A percentile compares a stretch with the other conserved stretches of the same genome.
Conservation (phyloP, 495 filamentous ascomycete species). For the Neurospora tetraspora region DNA sequence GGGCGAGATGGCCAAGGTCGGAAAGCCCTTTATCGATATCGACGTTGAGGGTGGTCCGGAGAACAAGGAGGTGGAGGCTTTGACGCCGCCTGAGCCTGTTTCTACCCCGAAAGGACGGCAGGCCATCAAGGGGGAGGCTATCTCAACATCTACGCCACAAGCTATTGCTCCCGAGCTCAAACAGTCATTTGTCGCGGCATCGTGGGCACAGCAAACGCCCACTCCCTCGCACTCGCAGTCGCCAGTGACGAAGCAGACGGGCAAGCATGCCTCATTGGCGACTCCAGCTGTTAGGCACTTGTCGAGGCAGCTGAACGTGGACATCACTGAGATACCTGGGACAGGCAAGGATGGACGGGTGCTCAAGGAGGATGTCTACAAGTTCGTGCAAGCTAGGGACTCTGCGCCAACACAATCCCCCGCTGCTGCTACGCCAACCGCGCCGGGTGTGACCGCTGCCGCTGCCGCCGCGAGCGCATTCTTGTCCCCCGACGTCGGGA, state of each 20-base stretch:
- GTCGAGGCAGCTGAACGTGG: conserved; percentile 62
- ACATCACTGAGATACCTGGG: conserved; percentile 67
- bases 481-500: conserved; percentile 5
- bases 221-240: conserved; percentile 4
- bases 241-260: conserved; percentile 13
- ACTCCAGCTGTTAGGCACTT: conserved; percentile 90
- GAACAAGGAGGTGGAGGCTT: conserved; percentile 34
- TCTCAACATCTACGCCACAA: background rate
- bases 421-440: conserved; percentile 1
- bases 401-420: conserved; percentile 4
- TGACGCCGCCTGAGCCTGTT: conserved; percentile 25
- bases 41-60: conserved; percentile 51
- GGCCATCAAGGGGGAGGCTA: background rate
- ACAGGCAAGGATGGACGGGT: conserved; percentile 91
- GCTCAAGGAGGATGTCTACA: conserved; percentile 86
- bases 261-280: conserved; percentile 61
- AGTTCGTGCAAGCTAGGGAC: conserved; percentile 43
- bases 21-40: conserved; percentile 73
- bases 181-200: background rate
- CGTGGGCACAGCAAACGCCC: conserved; percentile 1
- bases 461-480: conserved; percentile 5
- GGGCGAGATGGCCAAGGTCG: conserved; percentile 91
- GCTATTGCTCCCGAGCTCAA: background rate
- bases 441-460: background rate
- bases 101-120: conserved; percentile 1